A percentile compares a stretch with the other conserved stretches of the same genome.
Conservation (phyloP, 805 yeast genomes). For the Ogataea henricii region DNA sequence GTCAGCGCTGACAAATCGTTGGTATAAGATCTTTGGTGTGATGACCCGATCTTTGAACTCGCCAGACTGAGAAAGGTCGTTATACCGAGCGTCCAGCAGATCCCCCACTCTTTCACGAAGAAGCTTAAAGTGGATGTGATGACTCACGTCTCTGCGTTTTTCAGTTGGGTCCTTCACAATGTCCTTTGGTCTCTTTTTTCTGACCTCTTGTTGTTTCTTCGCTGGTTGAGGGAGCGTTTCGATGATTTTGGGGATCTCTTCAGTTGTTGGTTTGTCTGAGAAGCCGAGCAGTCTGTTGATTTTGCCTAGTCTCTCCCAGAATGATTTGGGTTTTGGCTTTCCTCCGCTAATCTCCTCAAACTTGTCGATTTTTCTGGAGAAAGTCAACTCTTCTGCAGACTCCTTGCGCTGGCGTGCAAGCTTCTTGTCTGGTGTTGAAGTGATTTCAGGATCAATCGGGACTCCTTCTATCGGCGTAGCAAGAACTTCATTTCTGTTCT, state of each 20-base stretch:
- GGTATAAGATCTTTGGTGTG: conserved; percentile 31
- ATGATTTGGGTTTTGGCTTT: conserved; percentile 15
- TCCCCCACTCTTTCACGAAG: conserved; percentile 30
- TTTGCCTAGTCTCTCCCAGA: conserved; percentile 14
- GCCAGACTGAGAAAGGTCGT: conserved; percentile 30
- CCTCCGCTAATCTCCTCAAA: conserved; percentile 34
- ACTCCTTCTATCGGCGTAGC: not conserved
- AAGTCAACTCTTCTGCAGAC: conserved; percentile 12
- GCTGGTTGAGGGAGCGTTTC: not conserved
- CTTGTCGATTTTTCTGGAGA: conserved; percentile 32
- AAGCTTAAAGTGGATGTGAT: conserved; percentile 6
- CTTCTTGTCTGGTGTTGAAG: conserved; percentile 16
- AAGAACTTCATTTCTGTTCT: conserved; percentile 7
- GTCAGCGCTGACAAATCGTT: conserved; percentile 23
- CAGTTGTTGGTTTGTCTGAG: not conserved
- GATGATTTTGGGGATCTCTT: not conserved
- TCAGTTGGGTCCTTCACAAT: not conserved
- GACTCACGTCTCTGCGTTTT: conserved; percentile 2
- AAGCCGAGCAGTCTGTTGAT: conserved; percentile 9
- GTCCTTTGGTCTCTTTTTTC: conserved; percentile 7
- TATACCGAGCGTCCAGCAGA: conserved; percentile 29
- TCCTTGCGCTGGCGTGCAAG: not conserved
- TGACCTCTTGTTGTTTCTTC: not conserved
- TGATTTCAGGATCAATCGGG: not conserved
- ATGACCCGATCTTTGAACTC: conserved; percentile 31